Evolutionary conservation across 2,329 filamentous ascomycete species (phyloP).

Genomic region (Metarhizium robertsii): DNA sequence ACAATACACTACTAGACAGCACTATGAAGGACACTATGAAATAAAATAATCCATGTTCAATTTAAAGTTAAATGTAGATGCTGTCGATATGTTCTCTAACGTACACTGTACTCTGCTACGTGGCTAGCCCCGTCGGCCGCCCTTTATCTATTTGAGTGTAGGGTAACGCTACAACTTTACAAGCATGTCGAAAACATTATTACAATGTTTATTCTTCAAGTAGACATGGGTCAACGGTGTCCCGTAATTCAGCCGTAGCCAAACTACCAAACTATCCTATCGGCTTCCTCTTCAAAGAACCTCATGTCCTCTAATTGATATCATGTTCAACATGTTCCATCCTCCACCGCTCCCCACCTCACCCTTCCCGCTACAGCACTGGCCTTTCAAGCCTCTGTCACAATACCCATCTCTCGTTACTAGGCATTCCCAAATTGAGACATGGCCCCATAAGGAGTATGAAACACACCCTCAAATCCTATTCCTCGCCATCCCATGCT

Average conservation of each 20-base stretch:
- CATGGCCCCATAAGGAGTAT: background rate
- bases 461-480: background rate
- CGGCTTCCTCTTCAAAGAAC: background rate
- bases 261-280: background rate
- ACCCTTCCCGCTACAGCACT: background rate
- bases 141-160: no score
- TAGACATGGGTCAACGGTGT: background rate
- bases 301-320: background rate
- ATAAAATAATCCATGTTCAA: no score
- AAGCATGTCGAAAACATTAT: background rate
- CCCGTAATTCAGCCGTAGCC: background rate
- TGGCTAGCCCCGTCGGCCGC: no score
- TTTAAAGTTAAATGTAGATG: no score
- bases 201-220: background rate
- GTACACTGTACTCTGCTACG: no score
- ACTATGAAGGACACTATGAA: no score
- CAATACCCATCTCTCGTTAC: background rate
- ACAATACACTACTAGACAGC: no score
- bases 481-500: constrained; percentile 8
- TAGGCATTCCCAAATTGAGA: background rate
- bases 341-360: background rate
- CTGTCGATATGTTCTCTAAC: no score
- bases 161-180: background rate
- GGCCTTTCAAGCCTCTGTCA: background rate
- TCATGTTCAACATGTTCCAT: background rate